Evolutionary conservation across 1,284 basidiomycete genomes (phyloP).

Genomic region (Chalciporus sp.): DNA sequence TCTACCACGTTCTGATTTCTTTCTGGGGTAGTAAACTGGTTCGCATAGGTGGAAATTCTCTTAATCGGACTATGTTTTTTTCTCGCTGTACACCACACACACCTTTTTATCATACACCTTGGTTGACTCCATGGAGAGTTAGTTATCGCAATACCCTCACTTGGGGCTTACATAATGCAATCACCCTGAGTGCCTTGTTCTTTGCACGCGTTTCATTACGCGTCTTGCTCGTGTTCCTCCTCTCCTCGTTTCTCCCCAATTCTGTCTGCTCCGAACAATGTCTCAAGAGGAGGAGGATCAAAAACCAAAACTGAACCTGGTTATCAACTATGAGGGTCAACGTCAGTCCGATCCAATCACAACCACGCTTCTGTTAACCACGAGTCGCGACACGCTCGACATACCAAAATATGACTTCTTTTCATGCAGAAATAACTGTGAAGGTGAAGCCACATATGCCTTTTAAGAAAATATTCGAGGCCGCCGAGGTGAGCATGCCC

Average conservation of each 20-base stretch:
- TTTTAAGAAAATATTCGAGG: constrained; percentile 68
- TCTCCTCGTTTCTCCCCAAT: not conserved
- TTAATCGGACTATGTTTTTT: constrained; percentile 33
- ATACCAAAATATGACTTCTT: not conserved
- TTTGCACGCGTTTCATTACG: constrained; percentile 16
- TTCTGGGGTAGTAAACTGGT: constrained; percentile 6
- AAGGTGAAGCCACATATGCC: constrained; percentile 64
- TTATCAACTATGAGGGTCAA: constrained; percentile 52
- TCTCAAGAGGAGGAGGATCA: constrained; percentile 60
- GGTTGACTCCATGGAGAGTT: constrained; percentile 1
- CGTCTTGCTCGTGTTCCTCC: constrained; percentile 7
- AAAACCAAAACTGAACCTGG: constrained; percentile 68
- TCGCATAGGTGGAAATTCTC: constrained; percentile 67
- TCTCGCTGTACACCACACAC: not conserved
- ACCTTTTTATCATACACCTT: constrained; percentile 11
- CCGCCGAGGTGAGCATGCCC: constrained; percentile 56
- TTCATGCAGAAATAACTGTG: constrained; percentile 54
- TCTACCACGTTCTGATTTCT: not conserved
- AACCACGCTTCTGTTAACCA: not conserved
- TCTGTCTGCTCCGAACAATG: constrained; percentile 35
- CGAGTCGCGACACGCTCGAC: not conserved
- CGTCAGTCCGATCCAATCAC: constrained; percentile 30
- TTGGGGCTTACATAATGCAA: constrained; percentile 22
- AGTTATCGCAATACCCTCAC: constrained; percentile 20
- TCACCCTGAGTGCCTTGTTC: not conserved